phyloP scores from a whole-genome alignment of 208 protist species.

The Crithidia sp. region DNA sequence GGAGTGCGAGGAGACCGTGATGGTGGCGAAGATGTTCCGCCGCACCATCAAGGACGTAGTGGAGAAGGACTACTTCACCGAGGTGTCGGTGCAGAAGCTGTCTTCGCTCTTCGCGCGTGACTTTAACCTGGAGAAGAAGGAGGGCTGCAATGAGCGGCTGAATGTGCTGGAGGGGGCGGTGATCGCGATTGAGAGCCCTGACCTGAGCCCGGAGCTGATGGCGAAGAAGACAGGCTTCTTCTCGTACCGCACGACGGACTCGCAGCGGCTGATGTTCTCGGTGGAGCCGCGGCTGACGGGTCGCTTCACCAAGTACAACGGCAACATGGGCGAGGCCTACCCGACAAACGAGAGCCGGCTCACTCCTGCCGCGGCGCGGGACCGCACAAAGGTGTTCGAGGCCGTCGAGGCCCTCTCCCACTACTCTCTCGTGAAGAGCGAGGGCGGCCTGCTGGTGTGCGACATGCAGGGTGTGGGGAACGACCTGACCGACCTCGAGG shows the following conservation, averaged over 20 bases:
- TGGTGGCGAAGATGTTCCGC: constrained; percentile 80
- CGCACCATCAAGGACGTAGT: constrained; percentile 61
- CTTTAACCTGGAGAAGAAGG: constrained; percentile 50
- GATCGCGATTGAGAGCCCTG: constrained; percentile 39
- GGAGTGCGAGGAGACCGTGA: constrained; percentile 38
- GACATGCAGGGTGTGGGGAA: constrained; percentile 74
- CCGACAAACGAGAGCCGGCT: constrained; percentile 46
- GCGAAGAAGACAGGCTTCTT: constrained; percentile 60
- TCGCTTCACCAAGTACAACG: constrained; percentile 85
- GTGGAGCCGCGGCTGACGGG: constrained; percentile 72
- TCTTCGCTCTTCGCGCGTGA: constrained; percentile 55
- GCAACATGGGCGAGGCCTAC: constrained; percentile 75
- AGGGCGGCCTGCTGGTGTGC: constrained; percentile 58
- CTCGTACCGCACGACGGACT: constrained; percentile 65
- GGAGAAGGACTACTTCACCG: constrained; percentile 80
- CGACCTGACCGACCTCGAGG: constrained; percentile 73
- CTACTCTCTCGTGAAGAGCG: constrained; percentile 64
- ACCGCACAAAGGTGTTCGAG: constrained; percentile 47
- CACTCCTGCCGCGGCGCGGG: constrained; percentile 25
- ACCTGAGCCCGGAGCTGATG: constrained; percentile 48
- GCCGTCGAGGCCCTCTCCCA: constrained; percentile 84
- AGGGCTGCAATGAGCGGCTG: constrained; percentile 38
- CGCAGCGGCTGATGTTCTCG: constrained; percentile 58
- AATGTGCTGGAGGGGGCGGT: constrained; percentile 46
- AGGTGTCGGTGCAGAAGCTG: constrained; percentile 66